phyloP scores from a whole-genome alignment of 2,329 filamentous ascomycete genomes.

The Fusarium haematococcum region DNA sequence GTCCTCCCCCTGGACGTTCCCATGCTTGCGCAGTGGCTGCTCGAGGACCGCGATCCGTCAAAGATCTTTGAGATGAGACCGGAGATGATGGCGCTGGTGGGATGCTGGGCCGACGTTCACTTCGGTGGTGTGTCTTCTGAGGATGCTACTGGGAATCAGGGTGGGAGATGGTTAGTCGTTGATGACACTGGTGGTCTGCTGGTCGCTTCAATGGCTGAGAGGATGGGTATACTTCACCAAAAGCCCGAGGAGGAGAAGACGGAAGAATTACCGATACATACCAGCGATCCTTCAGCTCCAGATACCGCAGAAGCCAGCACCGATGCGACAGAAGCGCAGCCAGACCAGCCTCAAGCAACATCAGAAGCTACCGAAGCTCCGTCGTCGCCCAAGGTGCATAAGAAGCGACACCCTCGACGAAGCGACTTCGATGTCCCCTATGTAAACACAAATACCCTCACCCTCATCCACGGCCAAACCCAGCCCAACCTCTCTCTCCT shows the following conservation, averaged over 20 bases:
- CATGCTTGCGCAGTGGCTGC: conserved; percentile 79
- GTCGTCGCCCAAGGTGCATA: conserved; percentile 29
- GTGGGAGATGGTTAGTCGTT: conserved; percentile 79
- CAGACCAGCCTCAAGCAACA: conserved; percentile 15
- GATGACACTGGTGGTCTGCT: conserved; percentile 89
- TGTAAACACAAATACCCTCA: conserved; percentile 79
- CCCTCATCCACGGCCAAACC: conserved; percentile 82
- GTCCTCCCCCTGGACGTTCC: conserved; percentile 86
- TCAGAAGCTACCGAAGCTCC: conserved; percentile 10
- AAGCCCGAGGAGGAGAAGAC: conserved; percentile 45
- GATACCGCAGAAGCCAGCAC: not conserved
- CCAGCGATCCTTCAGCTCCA: conserved; percentile 8
- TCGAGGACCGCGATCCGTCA: conserved; percentile 82
- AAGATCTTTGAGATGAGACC: conserved; percentile 89
- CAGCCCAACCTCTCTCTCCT: conserved; percentile 90
- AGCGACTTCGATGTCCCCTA: conserved; percentile 73
- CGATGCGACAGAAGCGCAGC: conserved; percentile 6
- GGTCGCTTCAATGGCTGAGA: conserved; percentile 86
- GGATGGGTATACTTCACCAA: conserved; percentile 82
- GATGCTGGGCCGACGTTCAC: conserved; percentile 92
- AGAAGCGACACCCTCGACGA: conserved; percentile 45
- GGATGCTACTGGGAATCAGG: conserved; percentile 43
- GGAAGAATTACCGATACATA: conserved; percentile 1
- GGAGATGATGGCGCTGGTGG: conserved; percentile 83
- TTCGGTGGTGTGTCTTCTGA: conserved; percentile 57